phyloP scores from a whole-genome alignment of 768 basidiomycete species.

The Kwoniella dejecticola region DNA sequence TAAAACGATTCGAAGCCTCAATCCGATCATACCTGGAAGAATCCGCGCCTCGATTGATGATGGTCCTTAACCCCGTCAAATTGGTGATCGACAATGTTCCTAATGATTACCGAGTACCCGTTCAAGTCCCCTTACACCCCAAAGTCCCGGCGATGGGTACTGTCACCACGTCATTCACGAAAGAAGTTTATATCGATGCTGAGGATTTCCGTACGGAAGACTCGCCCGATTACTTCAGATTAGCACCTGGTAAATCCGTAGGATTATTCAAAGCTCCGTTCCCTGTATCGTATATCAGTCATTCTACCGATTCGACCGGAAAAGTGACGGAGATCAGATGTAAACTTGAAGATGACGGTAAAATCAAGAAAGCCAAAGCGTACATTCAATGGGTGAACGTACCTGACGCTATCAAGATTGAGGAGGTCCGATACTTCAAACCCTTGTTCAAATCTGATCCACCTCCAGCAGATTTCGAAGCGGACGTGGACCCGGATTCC shows the following conservation, averaged over 20 bases:
- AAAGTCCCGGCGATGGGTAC: conserved; percentile 86
- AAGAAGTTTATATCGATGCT: conserved; percentile 84
- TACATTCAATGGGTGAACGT: conserved; percentile 89
- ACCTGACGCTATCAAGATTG: conserved; percentile 63
- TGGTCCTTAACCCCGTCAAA: conserved; percentile 88
- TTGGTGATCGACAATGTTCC: conserved; percentile 87
- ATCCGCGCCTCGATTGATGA: conserved; percentile 79
- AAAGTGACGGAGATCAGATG: conserved; percentile 77
- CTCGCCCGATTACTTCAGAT: conserved; percentile 88
- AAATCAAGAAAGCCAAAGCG: conserved; percentile 68
- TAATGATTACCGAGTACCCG: conserved; percentile 76
- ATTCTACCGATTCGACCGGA: conserved; percentile 76
- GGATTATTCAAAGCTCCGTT: conserved; percentile 90
- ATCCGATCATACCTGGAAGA: conserved; percentile 88
- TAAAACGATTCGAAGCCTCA: conserved; percentile 82
- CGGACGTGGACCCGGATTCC: conserved; percentile 80
- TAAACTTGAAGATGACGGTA: conserved; percentile 67
- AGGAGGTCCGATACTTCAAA: conserved; percentile 90
- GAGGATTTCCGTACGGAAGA: conserved; percentile 93
- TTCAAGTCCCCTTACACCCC: conserved; percentile 91
- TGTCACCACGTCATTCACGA: conserved; percentile 73
- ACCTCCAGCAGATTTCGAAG: conserved; percentile 76
- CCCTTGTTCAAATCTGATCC: conserved; percentile 93
- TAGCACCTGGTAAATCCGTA: conserved; percentile 96
- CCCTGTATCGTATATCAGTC: conserved; percentile 90